Evolutionary conservation across 192 early-diverging fungal species (phyloP).

Genomic region (Umbelopsis sp.): DNA sequence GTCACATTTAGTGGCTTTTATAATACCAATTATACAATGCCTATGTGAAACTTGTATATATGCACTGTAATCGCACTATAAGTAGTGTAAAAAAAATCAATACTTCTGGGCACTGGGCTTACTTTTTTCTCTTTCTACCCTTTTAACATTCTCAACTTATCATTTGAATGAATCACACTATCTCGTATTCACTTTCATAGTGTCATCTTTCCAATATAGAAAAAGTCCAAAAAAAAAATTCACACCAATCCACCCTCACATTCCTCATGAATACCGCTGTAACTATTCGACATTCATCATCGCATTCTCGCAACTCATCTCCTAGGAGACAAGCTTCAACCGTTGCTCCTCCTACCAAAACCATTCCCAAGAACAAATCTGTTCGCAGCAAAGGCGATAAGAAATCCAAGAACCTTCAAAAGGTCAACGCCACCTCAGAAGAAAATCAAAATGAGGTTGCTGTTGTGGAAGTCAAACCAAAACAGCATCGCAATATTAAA

Average conservation of each 20-base stretch:
- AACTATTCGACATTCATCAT: not conserved
- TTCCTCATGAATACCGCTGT: slow-evolving; percentile 9
- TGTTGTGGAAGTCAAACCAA: not conserved
- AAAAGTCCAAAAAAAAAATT: not conserved
- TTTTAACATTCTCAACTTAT: not conserved
- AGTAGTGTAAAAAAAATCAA: not conserved
- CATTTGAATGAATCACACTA: slow-evolving; percentile 8
- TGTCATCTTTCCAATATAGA: not conserved
- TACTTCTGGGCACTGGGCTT: not conserved
- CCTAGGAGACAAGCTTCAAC: not conserved
- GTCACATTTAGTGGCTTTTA: not conserved
- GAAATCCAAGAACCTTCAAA: not conserved
- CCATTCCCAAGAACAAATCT: not conserved
- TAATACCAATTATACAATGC: not conserved
- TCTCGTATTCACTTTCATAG: slow-evolving; percentile 1
- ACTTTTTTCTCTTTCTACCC: not conserved
- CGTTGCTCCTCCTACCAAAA: not conserved
- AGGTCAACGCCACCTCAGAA: not conserved
- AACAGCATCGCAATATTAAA: not conserved
- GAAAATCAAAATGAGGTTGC: not conserved
- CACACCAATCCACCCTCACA: not conserved
- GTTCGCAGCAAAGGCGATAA: not conserved
- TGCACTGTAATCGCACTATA: not conserved
- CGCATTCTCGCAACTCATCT: slow-evolving; percentile 15
- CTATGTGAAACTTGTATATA: not conserved